Evolutionary conservation across 768 basidiomycete species (phyloP).

Genomic region (Kwoniella sp.): DNA sequence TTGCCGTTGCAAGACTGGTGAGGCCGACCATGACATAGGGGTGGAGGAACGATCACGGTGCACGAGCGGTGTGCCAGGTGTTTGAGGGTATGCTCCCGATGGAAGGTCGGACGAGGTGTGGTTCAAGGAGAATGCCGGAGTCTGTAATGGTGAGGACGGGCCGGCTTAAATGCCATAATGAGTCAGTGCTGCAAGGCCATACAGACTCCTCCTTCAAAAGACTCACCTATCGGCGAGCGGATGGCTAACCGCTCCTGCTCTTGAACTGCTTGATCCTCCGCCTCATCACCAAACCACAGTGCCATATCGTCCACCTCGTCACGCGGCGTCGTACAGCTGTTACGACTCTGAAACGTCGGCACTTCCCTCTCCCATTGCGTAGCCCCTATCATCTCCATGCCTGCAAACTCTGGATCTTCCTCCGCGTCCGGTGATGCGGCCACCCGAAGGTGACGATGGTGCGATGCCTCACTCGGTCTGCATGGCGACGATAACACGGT

Average conservation of each 20-base stretch:
- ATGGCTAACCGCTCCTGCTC: conserved; percentile 4
- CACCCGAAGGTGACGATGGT: neutral
- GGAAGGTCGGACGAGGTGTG: conserved; percentile 7
- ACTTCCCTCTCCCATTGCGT: conserved; percentile 20
- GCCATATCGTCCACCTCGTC: neutral
- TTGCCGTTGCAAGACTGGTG: neutral
- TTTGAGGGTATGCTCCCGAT: conserved; percentile 11
- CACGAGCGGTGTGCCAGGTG: neutral
- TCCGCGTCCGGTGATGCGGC: conserved; percentile 4
- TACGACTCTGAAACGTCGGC: neutral
- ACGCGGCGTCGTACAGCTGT: neutral
- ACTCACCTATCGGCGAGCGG: conserved; percentile 7
- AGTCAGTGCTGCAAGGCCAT: too few species aligned
- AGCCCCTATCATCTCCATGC: conserved; percentile 13
- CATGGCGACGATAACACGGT: neutral
- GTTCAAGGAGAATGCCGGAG: conserved; percentile 7
- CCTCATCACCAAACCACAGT: too few species aligned
- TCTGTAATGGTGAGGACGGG: conserved; percentile 4
- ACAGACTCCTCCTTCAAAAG: neutral
- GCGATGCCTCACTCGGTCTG: neutral
- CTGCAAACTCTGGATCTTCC: conserved; percentile 11
- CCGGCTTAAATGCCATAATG: too few species aligned
- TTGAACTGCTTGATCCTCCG: conserved; percentile 1
- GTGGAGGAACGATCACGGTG: neutral
- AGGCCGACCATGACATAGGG: conserved; percentile 5